Evolutionary conservation across 306 rosid species (phyloP).

Genomic region (Ormosia semicastrata): DNA sequence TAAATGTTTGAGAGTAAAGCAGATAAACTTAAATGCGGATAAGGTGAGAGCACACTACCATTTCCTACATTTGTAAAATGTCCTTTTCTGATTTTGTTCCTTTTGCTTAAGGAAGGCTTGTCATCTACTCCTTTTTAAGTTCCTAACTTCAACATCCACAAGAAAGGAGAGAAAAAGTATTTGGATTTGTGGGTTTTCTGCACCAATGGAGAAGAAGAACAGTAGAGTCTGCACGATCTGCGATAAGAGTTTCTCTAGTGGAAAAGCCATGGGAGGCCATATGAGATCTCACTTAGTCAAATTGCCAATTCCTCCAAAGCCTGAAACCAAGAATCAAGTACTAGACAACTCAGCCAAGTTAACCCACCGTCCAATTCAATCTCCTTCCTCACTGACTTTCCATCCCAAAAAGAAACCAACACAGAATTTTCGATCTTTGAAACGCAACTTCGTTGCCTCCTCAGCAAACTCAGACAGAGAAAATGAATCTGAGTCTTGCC

Average conservation of each 20-base stretch:
- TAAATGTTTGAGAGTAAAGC: background rate
- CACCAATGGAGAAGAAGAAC: conserved; percentile 45
- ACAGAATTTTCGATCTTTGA: conserved; percentile 11
- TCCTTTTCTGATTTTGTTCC: conserved; percentile 35
- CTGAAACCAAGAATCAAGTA: background rate
- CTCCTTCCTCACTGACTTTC: background rate
- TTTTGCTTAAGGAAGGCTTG: conserved; percentile 36
- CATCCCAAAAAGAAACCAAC: background rate
- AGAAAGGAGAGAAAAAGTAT: background rate
- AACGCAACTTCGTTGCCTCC: background rate
- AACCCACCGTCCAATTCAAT: background rate
- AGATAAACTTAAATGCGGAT: background rate
- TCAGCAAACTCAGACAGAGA: background rate
- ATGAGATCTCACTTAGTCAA: conserved; percentile 63
- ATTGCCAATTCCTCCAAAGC: conserved; percentile 43
- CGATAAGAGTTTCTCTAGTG: conserved; percentile 42
- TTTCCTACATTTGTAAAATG: conserved; percentile 25
- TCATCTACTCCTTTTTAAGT: conserved; percentile 30
- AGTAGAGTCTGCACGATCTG: conserved; percentile 48
- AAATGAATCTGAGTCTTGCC: conserved; percentile 8
- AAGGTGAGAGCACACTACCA: conserved; percentile 8
- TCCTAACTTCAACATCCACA: background rate
- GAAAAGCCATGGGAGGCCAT: conserved; percentile 78
- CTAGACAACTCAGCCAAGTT: background rate
- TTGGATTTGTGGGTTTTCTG: background rate